Conservation (phyloP, 768 basidiomycete genomes). For the Boletus reticuloceps region DNA sequence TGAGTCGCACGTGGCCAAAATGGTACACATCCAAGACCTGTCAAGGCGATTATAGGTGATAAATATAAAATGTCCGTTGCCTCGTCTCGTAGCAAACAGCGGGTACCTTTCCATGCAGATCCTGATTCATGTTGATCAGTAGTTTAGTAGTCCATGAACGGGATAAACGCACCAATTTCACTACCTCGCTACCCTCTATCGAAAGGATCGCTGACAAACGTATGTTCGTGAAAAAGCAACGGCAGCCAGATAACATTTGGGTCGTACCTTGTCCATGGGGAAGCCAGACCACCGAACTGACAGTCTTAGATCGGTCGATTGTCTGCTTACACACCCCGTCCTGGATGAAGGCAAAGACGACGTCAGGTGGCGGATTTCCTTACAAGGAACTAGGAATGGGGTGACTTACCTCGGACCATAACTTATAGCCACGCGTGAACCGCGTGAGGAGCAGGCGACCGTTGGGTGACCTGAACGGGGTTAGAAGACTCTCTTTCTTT, state of each 20-base stretch:
- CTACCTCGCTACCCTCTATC: constrained; percentile 46
- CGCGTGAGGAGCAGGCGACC: constrained; percentile 46
- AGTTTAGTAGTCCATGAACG: neutral
- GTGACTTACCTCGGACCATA: constrained; percentile 46
- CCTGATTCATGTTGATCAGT: constrained; percentile 26
- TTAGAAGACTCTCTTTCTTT: neutral
- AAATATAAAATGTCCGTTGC: neutral
- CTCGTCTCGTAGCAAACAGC: neutral
- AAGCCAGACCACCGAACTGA: constrained; percentile 50
- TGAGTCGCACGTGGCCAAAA: constrained; percentile 43
- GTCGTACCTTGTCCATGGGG: constrained; percentile 43
- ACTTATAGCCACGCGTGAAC: constrained; percentile 45
- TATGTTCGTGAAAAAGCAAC: neutral
- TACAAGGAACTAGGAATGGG: too few species aligned
- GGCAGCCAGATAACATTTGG: neutral
- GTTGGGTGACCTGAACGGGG: constrained; percentile 41
- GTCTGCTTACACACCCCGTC: constrained; percentile 49
- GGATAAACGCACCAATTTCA: constrained; percentile 37
- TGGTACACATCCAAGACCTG: constrained; percentile 41
- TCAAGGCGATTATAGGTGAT: neutral
- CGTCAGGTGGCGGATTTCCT: neutral
- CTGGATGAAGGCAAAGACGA: constrained; percentile 21
- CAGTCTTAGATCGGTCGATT: constrained; percentile 43
- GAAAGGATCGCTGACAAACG: constrained; percentile 42
- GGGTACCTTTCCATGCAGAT: constrained; percentile 39